A percentile compares a stretch with the other conserved stretches of the same genome.
Conservation (phyloP, 495 filamentous ascomycete genomes). For the Neurospora sp. region DNA sequence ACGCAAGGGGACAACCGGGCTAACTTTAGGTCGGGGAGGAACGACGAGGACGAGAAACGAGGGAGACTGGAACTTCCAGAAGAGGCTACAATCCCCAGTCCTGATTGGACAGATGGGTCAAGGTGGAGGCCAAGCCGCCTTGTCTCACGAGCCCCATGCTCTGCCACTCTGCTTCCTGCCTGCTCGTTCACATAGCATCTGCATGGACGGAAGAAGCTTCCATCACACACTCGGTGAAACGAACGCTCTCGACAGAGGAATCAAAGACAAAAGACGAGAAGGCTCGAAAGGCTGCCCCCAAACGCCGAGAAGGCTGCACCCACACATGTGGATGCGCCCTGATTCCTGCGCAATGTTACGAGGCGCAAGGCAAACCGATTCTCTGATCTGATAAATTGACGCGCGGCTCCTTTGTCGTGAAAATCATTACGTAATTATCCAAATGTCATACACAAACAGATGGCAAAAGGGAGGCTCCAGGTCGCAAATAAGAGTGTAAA, state of each 20-base stretch:
- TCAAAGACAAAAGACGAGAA: not conserved
- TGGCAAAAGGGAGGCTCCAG: not conserved
- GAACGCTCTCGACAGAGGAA: not conserved
- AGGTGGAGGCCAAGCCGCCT: not conserved
- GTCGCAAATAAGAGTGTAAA: not conserved
- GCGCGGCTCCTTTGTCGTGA: not conserved
- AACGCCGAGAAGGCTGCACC: not conserved
- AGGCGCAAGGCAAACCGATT: not conserved
- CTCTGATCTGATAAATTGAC: not conserved
- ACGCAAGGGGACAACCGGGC: slow-evolving; percentile 21
- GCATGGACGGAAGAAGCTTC: not conserved
- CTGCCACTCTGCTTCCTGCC: not conserved
- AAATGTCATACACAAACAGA: not conserved
- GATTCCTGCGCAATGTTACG: not conserved
- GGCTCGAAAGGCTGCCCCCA: not conserved
- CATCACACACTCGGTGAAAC: not conserved
- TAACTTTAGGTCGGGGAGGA: slow-evolving; percentile 8
- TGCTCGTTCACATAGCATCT: not conserved
- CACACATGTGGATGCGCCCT: not conserved
- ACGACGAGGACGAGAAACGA: slow-evolving; percentile 1
- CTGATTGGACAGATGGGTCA: slow-evolving; percentile 14
- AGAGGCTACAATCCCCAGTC: not conserved
- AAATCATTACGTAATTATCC: not conserved
- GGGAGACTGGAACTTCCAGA: not conserved
- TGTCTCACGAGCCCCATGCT: not conserved